phyloP scores from a whole-genome alignment of 345 rosid species.

The Rhodamnia rubescens region DNA sequence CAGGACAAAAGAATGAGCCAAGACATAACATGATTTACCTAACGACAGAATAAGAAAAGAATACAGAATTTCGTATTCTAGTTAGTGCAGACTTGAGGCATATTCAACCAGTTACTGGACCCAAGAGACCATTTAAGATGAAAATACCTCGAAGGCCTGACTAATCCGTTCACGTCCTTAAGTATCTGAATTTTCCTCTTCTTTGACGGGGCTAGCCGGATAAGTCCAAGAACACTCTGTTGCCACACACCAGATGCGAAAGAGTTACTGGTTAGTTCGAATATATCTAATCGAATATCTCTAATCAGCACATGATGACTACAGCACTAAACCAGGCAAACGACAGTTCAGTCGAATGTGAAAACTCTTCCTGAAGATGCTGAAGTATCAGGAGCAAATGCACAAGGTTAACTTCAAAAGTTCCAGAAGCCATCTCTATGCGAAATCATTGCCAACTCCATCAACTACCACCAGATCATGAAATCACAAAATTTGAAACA shows the following conservation, averaged over 20 bases:
- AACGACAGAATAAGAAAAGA: neutral
- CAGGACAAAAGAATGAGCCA: neutral
- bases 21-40: neutral
- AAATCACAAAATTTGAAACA: neutral
- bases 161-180: conserved; percentile 4
- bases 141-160: conserved; percentile 4
- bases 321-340: neutral
- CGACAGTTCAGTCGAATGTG: neutral
- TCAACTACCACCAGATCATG: neutral
- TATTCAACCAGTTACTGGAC: neutral
- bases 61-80: neutral
- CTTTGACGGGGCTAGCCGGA: conserved; percentile 3
- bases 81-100: neutral
- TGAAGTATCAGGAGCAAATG: neutral
- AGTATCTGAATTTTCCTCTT: conserved; percentile 7
- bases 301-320: neutral
- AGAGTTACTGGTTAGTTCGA: neutral
- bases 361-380: neutral
- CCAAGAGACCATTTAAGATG: neutral
- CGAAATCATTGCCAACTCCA: neutral
- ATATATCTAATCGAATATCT: too few species aligned
- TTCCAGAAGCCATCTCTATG: neutral
- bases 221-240: neutral
- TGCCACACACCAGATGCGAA: neutral
- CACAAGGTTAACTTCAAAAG: neutral